These are phyloP conservation scores for Torrubiella hemipterigena DNA, from an alignment of 2,329 filamentous ascomycete species.

Conservation along the genomic window DNA sequence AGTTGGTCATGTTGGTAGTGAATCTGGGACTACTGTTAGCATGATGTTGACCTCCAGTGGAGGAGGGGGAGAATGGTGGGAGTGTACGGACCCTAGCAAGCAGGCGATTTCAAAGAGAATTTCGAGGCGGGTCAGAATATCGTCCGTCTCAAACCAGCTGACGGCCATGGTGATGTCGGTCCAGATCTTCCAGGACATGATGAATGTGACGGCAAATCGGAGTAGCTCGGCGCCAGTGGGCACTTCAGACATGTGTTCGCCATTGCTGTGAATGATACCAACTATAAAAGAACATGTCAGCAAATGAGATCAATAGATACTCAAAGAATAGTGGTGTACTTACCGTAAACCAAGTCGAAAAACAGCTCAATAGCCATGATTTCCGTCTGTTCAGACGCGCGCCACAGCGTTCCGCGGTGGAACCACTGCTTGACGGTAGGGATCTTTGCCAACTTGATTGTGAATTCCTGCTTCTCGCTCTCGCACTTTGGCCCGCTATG, in stretches of 20 bases:
- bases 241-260: conserved; percentile 46
- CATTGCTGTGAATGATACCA: conserved; percentile 52
- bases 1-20: conserved; percentile 49
- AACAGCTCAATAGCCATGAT: conserved; percentile 54
- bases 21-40: no score
- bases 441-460: conserved; percentile 44
- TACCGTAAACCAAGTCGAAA: conserved; percentile 46
- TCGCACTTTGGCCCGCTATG: conserved; percentile 15
- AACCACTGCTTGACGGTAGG: conserved; percentile 55
- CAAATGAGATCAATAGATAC: not conserved
- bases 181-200: conserved; percentile 54
- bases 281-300: conserved; percentile 26
- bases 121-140: conserved; percentile 44
- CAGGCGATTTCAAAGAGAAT: conserved; percentile 50
- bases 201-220: conserved; percentile 48
- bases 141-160: conserved; percentile 51
- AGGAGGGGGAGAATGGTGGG: not conserved
- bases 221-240: conserved; percentile 43
- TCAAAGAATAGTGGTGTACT: conserved; percentile 5
- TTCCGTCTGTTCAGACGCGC: conserved; percentile 44
- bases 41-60: conserved; percentile 1
- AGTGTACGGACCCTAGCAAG: conserved; percentile 34
- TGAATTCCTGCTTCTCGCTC: conserved; percentile 24
- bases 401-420: conserved; percentile 52
- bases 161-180: conserved; percentile 43